These are phyloP conservation scores for Haplosporangium sp. DNA, from an alignment of 371 early-diverging fungal species.

Conservation along the genomic window DNA sequence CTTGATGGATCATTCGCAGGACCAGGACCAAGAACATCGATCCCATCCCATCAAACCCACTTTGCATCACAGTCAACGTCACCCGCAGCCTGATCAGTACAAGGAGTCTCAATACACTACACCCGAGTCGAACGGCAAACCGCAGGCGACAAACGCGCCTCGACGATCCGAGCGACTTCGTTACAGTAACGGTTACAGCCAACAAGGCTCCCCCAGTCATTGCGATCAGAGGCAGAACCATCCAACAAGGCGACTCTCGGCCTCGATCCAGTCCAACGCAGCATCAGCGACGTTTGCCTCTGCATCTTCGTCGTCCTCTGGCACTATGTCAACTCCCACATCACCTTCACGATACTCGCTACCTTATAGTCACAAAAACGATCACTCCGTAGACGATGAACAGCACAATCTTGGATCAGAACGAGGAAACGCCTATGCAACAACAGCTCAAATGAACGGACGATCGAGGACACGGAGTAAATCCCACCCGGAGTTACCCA, in stretches of 20 bases:
- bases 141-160: slow-evolving; percentile 5
- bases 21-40: slow-evolving; percentile 8
- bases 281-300: slow-evolving; percentile 8
- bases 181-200: slow-evolving; percentile 34
- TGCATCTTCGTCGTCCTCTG: slow-evolving; percentile 13
- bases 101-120: not conserved
- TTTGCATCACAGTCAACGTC: slow-evolving; percentile 6
- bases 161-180: slow-evolving; percentile 37
- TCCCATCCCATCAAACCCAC: slow-evolving; percentile 4
- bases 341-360: slow-evolving; percentile 41
- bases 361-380: slow-evolving; percentile 30
- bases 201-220: slow-evolving; percentile 14
- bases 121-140: slow-evolving; percentile 9
- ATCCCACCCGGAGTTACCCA: slow-evolving; percentile 40
- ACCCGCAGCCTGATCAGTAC: slow-evolving; percentile 5
- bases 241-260: slow-evolving; percentile 33
- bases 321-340: slow-evolving; percentile 22
- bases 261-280: slow-evolving; percentile 26
- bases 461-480: slow-evolving; percentile 47
- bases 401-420: slow-evolving; percentile 4
- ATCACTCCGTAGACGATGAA: slow-evolving; percentile 15
- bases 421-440: slow-evolving; percentile 2
- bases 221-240: slow-evolving; percentile 14
- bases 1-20: not conserved
- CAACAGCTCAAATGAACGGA: slow-evolving; percentile 9